Conservation (phyloP, 1,139 yeast species). For the Yamadazyma mexicana region DNA sequence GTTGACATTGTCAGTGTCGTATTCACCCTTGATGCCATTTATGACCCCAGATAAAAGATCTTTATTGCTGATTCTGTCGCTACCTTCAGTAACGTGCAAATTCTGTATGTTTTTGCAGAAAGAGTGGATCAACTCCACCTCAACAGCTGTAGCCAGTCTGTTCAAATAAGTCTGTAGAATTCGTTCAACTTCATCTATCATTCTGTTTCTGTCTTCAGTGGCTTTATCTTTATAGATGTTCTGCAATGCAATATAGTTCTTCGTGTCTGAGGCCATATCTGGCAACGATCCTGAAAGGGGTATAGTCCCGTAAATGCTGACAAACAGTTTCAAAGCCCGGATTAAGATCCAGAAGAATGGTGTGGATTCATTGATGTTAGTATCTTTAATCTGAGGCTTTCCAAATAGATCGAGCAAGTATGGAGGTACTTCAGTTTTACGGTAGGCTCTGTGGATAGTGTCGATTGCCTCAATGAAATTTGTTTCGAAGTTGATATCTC, state of each 20-base stretch:
- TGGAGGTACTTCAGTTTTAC: constrained; percentile 39
- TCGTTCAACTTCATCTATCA: constrained; percentile 33
- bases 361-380: constrained; percentile 16
- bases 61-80: constrained; percentile 20
- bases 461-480: constrained; percentile 74
- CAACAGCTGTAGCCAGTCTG: constrained; percentile 22
- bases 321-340: constrained; percentile 55
- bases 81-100: constrained; percentile 39
- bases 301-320: constrained; percentile 32
- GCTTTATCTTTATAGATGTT: constrained; percentile 60
- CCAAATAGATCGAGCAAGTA: constrained; percentile 11
- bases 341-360: constrained; percentile 63
- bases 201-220: constrained; percentile 42
- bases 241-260: constrained; percentile 59
- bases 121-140: constrained; percentile 38
- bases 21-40: constrained; percentile 17
- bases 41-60: constrained; percentile 18
- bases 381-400: constrained; percentile 17
- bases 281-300: constrained; percentile 81
- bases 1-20: constrained; percentile 20
- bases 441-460: constrained; percentile 53
- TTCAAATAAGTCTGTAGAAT: constrained; percentile 19
- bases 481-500: constrained; percentile 43
- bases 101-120: constrained; percentile 62
- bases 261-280: constrained; percentile 85